Base-by-base conservation (phyloP, 345 rosid species). In the Mallotus nudiflorus region DNA sequence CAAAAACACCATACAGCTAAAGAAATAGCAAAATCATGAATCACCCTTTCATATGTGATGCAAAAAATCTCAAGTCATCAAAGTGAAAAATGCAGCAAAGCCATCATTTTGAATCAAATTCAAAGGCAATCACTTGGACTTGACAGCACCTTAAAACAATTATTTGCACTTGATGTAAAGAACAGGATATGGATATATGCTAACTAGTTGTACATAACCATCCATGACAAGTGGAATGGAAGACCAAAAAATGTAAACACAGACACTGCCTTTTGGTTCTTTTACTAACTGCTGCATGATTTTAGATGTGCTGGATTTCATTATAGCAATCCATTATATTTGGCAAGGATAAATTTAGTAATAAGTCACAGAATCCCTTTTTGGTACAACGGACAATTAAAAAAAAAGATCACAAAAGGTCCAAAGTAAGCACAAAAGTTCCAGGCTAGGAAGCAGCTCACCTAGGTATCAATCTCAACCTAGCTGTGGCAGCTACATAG, bases 121-220 rank as follows among this genome's bases (percentile, higher is more conserved):
- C 35, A 15, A 55, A 55, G 60, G 15, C 19, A 7, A 14, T 12
- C 35, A 3, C 5, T 20, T 20, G 55, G 28, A 42, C 11, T 8
- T 42, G 46, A 42, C 2, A 9, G 1, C 9, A 42, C 13, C 14
- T 42, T 2, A 12, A 42, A 42, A 12, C 53, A 18, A 49, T 49
- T 19, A 49, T 18, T 49, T 18, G 53, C 37, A 33, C 4, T 33
- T 49, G 19, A 18, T 28, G 39, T 22, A 39, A n/a, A 9, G 28
- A 12, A 49, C 18, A 20, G 68, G 68, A 29, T 42, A 65, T 48
- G n/a, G 48, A n/a, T 49, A n/a, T 49, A 65, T 65, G 48, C 40
- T 24, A 16, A 52, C 10, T 52, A 9, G 28, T 22, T 6, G 27
- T 24, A 9, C 22, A 20, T 52, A 52, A 52, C 3, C 29, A 52